Evolutionary conservation across 1,284 basidiomycete species (phyloP).

Genomic region (Ustilago xerochloae): DNA sequence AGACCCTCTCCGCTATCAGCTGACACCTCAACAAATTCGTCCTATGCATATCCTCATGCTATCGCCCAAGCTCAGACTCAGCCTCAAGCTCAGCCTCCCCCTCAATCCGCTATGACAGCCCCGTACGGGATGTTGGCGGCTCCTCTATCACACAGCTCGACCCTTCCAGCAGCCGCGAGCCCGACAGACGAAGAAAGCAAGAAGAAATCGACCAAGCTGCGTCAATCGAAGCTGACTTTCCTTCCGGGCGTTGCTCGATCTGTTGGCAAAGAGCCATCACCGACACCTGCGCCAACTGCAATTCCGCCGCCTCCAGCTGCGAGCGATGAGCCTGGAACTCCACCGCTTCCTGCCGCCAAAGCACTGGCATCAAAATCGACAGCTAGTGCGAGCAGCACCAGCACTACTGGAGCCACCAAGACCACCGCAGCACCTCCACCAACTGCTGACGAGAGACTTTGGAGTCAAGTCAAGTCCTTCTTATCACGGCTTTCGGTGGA

Average conservation of each 20-base stretch:
- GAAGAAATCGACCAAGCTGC: constrained; percentile 18
- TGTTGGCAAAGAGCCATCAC: constrained; percentile 1
- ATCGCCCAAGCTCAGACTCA: not conserved
- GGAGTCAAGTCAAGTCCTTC: constrained; percentile 11
- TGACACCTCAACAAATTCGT: not conserved
- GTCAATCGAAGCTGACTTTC: constrained; percentile 22
- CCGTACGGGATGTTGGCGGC: too few species aligned
- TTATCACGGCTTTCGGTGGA: constrained; percentile 27
- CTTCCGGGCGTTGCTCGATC: constrained; percentile 15
- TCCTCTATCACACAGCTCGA: not conserved
- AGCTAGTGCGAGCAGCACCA: not conserved
- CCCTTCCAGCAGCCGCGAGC: not conserved
- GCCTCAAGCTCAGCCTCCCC: too few species aligned
- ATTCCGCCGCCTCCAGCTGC: not conserved
- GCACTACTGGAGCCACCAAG: not conserved
- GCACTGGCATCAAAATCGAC: constrained; percentile 21
- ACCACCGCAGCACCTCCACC: not conserved
- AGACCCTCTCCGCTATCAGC: not conserved
- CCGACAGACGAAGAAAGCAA: not conserved
- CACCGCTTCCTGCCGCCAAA: constrained; percentile 30
- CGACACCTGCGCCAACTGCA: not conserved
- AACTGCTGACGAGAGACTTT: constrained; percentile 4
- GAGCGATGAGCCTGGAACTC: constrained; percentile 23
- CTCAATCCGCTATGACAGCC: too few species aligned
- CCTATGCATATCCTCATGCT: constrained; percentile 1